Percentiles rank a stretch among this genome's conserved stretches.
These are phyloP conservation scores for Malus sylvestris DNA, from an alignment of 306 rosid genomes.

Conservation along the genomic window DNA sequence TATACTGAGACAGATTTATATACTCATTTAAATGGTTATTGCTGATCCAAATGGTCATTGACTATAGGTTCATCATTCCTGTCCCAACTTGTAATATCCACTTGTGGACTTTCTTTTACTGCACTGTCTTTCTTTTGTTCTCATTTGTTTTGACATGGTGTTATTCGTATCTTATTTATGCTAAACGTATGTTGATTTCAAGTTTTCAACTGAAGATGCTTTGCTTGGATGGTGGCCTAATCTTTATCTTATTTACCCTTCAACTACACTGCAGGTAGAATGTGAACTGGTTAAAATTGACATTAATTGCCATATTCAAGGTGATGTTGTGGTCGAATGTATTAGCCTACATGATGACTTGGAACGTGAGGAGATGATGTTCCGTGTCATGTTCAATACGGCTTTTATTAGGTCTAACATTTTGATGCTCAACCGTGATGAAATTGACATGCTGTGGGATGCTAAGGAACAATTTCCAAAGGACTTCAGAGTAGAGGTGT, in stretches of 20 bases:
- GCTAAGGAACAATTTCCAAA: conserved; percentile 65
- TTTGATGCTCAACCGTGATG: conserved; percentile 79
- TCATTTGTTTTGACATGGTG: neutral
- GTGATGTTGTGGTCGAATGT: conserved; percentile 86
- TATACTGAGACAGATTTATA: neutral
- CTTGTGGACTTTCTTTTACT: neutral
- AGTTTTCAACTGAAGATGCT: neutral
- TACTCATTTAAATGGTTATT: neutral
- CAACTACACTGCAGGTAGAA: conserved; percentile 60
- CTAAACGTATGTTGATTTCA: neutral
- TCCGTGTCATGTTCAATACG: conserved; percentile 81
- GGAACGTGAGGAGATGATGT: conserved; percentile 73
- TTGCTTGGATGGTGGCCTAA: neutral
- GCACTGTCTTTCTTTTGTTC: neutral
- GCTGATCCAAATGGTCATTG: neutral
- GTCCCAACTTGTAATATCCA: neutral
- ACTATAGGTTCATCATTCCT: neutral
- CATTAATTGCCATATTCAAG: conserved; percentile 82
- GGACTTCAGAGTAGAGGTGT: conserved; percentile 90
- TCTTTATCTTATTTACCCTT: neutral
- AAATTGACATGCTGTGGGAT: conserved; percentile 77
- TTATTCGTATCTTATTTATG: neutral
- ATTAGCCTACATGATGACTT: conserved; percentile 52
- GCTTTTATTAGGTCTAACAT: conserved; percentile 94
- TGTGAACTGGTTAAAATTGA: conserved; percentile 79